Evolutionary conservation across 768 basidiomycete genomes (phyloP), one percentile per base, ranked within the genome.

Genomic region (Mycena albidolilacea): DNA sequence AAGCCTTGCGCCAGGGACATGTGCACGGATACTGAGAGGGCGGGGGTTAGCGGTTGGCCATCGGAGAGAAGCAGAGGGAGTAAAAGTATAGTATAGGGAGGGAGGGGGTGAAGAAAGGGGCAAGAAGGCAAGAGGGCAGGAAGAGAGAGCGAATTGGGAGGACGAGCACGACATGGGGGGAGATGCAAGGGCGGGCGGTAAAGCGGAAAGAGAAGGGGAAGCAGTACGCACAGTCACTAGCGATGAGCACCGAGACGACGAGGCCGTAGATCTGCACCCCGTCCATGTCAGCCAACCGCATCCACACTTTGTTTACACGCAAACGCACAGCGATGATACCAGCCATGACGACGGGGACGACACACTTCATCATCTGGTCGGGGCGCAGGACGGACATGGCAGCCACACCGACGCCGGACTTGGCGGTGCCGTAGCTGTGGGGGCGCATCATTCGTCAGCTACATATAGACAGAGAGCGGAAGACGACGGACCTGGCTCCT

Each of bases 361-460:
- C 93, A 90, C 94, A 97, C 88, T 93, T 96, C 95, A 99, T 97
- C 95, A 98, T 97, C 79, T 93, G 88, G 88, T 97, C 97, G 63
- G 97, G 97, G 75, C 97, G 92, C 70, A 98, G 91, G 77, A 97
- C 95, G 68, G 97, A 96, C 98, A 98, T 99, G 76, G 98, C 97
- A 68, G 96, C 94, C 77, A 98, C 96, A 79, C 96, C 96, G 77
- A 96, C 98, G 80, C 98, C 98, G 78, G 98, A 98, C 86, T 99
- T 99, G 81, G 98, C 97, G 58, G 97, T 99, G 75, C 98, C 98
- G 87, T 99, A 99, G 87, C 96, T 97, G 78, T n/a, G 54, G 14
- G 52, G 21, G 55, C 59, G 54, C 19, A 73, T 43, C 1, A 43
- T 9, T 12, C 61, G 67, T 60, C 70, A 65, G 43, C 65, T 57